Percentiles rank a stretch among this genome's conserved stretches.
phyloP scores from a whole-genome alignment of 352 stramenopile genomes.

The Thalassiosira mediterranea region DNA sequence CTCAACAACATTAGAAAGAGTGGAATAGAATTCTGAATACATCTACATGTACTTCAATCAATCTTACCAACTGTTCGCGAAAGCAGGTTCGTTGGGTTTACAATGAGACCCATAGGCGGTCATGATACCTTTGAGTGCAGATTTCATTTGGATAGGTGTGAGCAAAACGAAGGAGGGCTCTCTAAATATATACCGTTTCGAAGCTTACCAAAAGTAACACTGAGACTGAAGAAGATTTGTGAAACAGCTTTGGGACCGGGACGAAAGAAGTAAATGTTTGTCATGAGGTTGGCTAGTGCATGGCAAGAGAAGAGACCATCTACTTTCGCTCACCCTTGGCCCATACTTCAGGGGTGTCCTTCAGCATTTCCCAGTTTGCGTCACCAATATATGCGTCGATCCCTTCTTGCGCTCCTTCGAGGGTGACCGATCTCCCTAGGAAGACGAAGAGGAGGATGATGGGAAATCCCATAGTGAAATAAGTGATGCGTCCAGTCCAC shows the following conservation, averaged over 20 bases:
- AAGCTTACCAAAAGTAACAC: constrained; percentile 62
- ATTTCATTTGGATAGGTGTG: too few relatives aligned
- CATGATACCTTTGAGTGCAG: too few relatives aligned
- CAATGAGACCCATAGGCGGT: constrained; percentile 61
- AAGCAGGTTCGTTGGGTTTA: constrained; percentile 34
- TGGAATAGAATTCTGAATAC: constrained; percentile 62
- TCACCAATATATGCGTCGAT: constrained; percentile 47
- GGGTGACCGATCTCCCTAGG: constrained; percentile 46
- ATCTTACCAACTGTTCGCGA: constrained; percentile 60
- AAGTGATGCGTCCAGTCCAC: constrained; percentile 61
- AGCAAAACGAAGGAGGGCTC: too few relatives aligned
- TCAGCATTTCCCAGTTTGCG: constrained; percentile 34
- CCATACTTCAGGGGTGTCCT: constrained; percentile 46
- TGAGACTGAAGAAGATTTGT: constrained; percentile 79
- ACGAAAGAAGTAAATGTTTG: too few relatives aligned
- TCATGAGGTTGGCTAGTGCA: too few relatives aligned
- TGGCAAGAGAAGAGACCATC: too few relatives aligned
- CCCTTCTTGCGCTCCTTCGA: constrained; percentile 43
- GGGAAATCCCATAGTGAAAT: constrained; percentile 67
- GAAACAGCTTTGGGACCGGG: constrained; percentile 32
- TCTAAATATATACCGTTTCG: too few relatives aligned
- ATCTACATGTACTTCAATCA: too few relatives aligned
- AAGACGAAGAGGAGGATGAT: constrained; percentile 66
- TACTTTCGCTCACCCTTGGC: constrained; percentile 21
- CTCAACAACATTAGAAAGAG: constrained; percentile 66